Evolutionary conservation across 106 monocot genomes (phyloP).

Genomic region (Posidonia australis): DNA sequence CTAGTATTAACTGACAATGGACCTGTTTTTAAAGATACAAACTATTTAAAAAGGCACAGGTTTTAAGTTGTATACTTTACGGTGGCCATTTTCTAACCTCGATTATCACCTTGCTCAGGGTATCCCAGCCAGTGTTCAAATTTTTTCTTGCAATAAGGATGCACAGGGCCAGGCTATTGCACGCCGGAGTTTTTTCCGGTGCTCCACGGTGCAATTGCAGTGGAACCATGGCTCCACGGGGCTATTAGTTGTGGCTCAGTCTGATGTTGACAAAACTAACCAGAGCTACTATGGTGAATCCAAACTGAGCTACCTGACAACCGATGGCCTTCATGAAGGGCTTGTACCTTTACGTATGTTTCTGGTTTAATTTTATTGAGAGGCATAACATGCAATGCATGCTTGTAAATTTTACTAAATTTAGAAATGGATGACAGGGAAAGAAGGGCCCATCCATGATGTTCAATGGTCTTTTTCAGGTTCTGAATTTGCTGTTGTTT

Average conservation of each 20-base stretch:
- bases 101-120: constrained; percentile 32
- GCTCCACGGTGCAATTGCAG: constrained; percentile 70
- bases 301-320: constrained; percentile 85
- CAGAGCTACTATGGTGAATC: constrained; percentile 99
- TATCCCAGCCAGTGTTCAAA: constrained; percentile 88
- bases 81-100: not conserved
- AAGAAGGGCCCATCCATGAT: constrained; percentile 99
- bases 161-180: constrained; percentile 58
- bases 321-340: constrained; percentile 81
- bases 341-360: constrained; percentile 72
- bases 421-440: constrained; percentile 27
- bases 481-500: constrained; percentile 86
- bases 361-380: not conserved
- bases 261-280: constrained; percentile 94
- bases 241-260: constrained; percentile 65
- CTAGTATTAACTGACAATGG: no score
- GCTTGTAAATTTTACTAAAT: not conserved
- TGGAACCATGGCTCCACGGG: constrained; percentile 75
- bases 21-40: no score
- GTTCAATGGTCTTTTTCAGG: constrained; percentile 86
- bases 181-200: constrained; percentile 80
- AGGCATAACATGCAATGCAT: not conserved
- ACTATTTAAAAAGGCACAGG: no score
- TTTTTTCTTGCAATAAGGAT: constrained; percentile 72
- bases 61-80: not conserved